Conservation (phyloP, 169 alveolate species). For the Eimeria tenella region DNA sequence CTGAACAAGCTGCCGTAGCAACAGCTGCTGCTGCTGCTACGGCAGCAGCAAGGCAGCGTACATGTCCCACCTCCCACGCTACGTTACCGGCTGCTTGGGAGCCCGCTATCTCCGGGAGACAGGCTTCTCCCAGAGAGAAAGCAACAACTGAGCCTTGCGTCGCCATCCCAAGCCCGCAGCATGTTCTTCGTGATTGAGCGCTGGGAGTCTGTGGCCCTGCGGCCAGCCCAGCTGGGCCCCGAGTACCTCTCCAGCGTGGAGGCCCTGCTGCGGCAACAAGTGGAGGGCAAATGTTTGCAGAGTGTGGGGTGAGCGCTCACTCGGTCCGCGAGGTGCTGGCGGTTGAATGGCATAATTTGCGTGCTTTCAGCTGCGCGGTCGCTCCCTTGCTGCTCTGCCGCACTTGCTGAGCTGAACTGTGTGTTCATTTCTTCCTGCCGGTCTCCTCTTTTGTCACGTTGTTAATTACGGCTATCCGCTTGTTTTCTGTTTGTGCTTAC, state of each 20-base stretch:
- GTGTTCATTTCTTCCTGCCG: not conserved
- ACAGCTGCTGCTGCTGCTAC: constrained; percentile 31
- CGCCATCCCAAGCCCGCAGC: not conserved
- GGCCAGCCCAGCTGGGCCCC: constrained; percentile 94
- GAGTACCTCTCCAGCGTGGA: constrained; percentile 91
- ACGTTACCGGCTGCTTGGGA: not conserved
- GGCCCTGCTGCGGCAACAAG: constrained; percentile 92
- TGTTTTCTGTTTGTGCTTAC: constrained; percentile 67
- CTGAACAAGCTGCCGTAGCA: not conserved
- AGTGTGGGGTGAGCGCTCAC: constrained; percentile 39
- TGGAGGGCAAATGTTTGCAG: constrained; percentile 89
- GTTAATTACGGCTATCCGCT: constrained; percentile 51
- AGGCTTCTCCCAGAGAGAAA: not conserved
- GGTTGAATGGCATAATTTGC: no score
- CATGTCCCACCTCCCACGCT: not conserved
- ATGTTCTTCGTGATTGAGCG: constrained; percentile 94
- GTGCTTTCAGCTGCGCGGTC: no score
- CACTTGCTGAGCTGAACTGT: not conserved
- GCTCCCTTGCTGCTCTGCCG: not conserved
- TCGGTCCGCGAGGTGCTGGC: no score
- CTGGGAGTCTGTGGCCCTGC: constrained; percentile 92
- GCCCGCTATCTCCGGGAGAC: not conserved
- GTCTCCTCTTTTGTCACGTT: no score
- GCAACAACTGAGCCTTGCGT: not conserved
- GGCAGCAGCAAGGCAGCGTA: constrained; percentile 6